phyloP scores from a whole-genome alignment of 768 basidiomycete genomes.

The Trametes cinnabarina region DNA sequence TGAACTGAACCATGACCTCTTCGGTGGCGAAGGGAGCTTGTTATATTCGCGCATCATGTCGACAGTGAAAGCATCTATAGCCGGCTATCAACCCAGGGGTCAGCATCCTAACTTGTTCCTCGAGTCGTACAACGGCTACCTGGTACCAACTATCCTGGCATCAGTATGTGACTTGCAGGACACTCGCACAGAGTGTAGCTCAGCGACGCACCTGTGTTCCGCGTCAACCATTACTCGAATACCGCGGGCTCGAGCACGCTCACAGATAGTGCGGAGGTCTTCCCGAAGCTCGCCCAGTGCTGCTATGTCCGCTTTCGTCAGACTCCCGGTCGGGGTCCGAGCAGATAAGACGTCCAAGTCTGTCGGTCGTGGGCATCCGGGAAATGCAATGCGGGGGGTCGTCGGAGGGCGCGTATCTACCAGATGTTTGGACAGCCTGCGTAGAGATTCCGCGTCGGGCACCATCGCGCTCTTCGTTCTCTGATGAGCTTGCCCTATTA shows the following conservation, averaged over 20 bases:
- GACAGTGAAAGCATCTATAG: conserved; percentile 76
- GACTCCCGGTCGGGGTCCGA: conserved; percentile 7
- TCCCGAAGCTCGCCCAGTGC: conserved; percentile 60
- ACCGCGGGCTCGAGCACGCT: conserved; percentile 55
- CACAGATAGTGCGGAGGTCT: conserved; percentile 64
- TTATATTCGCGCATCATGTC: conserved; percentile 81
- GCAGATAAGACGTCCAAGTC: conserved; percentile 55
- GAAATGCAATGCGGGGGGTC: conserved; percentile 51
- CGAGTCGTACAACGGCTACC: conserved; percentile 19
- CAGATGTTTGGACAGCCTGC: conserved; percentile 61
- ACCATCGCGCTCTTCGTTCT: conserved; percentile 61
- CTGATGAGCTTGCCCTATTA: not conserved
- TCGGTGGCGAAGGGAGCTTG: conserved; percentile 30
- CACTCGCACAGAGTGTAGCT: not conserved
- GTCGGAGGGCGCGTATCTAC: conserved; percentile 39
- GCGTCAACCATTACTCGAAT: conserved; percentile 82
- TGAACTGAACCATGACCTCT: conserved; percentile 13
- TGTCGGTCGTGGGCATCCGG: conserved; percentile 58
- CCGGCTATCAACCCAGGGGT: conserved; percentile 48
- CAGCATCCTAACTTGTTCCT: conserved; percentile 1
- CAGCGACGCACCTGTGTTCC: conserved; percentile 61
- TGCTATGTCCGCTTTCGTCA: conserved; percentile 57
- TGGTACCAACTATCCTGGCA: conserved; percentile 37
- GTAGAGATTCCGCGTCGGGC: conserved; percentile 58
- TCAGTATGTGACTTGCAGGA: not conserved